Conservation (phyloP, 148 eudicot genomes). For the Vaccinium corymbosum region DNA sequence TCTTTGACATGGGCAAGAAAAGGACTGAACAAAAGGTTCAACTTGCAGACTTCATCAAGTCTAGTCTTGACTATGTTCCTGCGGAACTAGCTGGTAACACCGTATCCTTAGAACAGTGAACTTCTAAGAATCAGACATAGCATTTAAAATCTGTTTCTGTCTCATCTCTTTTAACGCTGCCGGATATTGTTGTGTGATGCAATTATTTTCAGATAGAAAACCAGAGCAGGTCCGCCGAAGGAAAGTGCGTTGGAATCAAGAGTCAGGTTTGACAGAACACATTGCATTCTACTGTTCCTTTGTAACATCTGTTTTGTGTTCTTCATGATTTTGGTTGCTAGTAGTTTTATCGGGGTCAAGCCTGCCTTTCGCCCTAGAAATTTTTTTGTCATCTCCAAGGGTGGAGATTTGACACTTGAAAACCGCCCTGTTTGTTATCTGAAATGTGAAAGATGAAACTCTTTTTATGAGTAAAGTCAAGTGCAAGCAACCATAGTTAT, state of each 20-base stretch:
- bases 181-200: constrained; percentile 3
- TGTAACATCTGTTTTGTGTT: neutral
- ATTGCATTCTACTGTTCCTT: neutral
- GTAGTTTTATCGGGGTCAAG: neutral
- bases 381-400: neutral
- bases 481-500: neutral
- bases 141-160: constrained; percentile 1
- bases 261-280: constrained; percentile 30
- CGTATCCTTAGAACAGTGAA: neutral
- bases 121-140: neutral
- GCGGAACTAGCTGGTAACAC: constrained; percentile 41
- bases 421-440: neutral
- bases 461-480: neutral
- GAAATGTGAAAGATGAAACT: neutral
- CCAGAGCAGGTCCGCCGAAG: constrained; percentile 17
- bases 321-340: neutral
- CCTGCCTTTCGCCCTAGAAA: neutral
- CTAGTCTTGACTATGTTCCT: constrained; percentile 39
- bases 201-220: constrained; percentile 31
- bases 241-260: constrained; percentile 36
- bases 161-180: neutral
- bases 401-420: neutral
- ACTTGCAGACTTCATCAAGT: constrained; percentile 28
- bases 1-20: constrained; percentile 25
- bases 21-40: constrained; percentile 24